These are phyloP conservation scores for Candida chilensis DNA, from an alignment of 805 yeast genomes.

Conservation along the genomic window DNA sequence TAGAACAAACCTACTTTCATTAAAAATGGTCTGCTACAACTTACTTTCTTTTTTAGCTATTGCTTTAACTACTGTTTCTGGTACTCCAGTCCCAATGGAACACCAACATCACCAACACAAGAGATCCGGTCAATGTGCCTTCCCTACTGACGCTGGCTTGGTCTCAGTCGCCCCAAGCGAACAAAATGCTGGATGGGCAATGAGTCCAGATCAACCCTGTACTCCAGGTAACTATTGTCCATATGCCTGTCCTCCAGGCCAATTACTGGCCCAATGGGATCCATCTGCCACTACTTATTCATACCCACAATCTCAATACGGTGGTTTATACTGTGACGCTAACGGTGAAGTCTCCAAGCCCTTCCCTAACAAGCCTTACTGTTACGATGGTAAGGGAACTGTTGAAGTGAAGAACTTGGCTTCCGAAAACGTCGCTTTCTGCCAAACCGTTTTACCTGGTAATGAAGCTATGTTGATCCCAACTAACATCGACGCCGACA, in stretches of 20 bases:
- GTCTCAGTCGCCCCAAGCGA: slow-evolving; percentile 56
- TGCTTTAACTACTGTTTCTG: slow-evolving; percentile 10
- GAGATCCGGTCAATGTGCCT: slow-evolving; percentile 42
- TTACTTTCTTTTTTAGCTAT: slow-evolving; percentile 4
- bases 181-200: slow-evolving; percentile 79
- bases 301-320: slow-evolving; percentile 72
- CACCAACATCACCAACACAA: slow-evolving; percentile 12
- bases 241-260: slow-evolving; percentile 86
- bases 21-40: too few relatives aligned
- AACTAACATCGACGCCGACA: slow-evolving; percentile 47
- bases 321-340: slow-evolving; percentile 72
- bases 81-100: too few relatives aligned
- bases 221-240: slow-evolving; percentile 79
- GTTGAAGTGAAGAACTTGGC: slow-evolving; percentile 55
- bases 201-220: slow-evolving; percentile 67
- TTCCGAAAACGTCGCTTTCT: slow-evolving; percentile 60
- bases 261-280: slow-evolving; percentile 86
- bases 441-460: slow-evolving; percentile 92
- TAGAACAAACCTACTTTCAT: too few relatives aligned
- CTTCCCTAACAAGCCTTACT: slow-evolving; percentile 46
- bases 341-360: slow-evolving; percentile 64
- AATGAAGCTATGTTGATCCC: slow-evolving; percentile 93
- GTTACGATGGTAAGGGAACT: slow-evolving; percentile 73
- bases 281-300: slow-evolving; percentile 60
- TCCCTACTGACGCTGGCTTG: slow-evolving; percentile 61